Percentiles rank a stretch among this genome's conserved stretches.
Conservation (phyloP, 2,329 filamentous ascomycete genomes). For the Didymella pinodella region DNA sequence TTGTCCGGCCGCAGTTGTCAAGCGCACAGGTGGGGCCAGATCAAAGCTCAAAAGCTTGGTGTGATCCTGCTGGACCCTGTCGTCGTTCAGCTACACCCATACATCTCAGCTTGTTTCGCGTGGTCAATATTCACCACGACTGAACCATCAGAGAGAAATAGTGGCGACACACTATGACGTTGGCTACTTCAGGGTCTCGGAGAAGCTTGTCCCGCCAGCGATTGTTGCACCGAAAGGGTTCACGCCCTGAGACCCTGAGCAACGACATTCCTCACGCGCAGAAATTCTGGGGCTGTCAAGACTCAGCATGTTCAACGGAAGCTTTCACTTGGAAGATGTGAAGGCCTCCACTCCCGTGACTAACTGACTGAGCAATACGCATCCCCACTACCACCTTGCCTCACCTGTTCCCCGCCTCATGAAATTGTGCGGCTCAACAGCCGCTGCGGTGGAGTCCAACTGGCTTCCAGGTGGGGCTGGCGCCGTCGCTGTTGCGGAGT, state of each 20-base stretch:
- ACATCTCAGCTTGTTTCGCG: neutral
- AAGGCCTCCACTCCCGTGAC: conserved; percentile 31
- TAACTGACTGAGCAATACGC: conserved; percentile 49
- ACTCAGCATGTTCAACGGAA: neutral
- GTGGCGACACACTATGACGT: conserved; percentile 8
- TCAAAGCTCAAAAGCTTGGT: conserved; percentile 20
- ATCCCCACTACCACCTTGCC: conserved; percentile 51
- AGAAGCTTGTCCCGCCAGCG: neutral
- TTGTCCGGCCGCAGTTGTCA: conserved; percentile 8
- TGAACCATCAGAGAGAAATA: conserved; percentile 12
- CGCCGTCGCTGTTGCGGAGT: conserved; percentile 43
- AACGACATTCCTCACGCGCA: neutral
- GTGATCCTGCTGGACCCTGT: conserved; percentile 18
- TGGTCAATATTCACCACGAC: conserved; percentile 2
- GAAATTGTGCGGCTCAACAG: conserved; percentile 52
- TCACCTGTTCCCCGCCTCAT: conserved; percentile 51
- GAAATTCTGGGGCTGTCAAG: neutral
- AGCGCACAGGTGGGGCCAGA: conserved; percentile 13
- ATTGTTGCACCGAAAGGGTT: conserved; percentile 5
- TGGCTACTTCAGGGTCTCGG: conserved; percentile 15
- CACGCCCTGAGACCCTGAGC: neutral
- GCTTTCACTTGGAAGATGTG: conserved; percentile 15
- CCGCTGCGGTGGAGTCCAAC: conserved; percentile 39
- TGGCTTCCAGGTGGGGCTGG: conserved; percentile 51
- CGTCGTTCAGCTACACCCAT: conserved; percentile 3